Base-by-base conservation (phyloP, 805 yeast genomes). In the Monosporozyma siamensis region DNA sequence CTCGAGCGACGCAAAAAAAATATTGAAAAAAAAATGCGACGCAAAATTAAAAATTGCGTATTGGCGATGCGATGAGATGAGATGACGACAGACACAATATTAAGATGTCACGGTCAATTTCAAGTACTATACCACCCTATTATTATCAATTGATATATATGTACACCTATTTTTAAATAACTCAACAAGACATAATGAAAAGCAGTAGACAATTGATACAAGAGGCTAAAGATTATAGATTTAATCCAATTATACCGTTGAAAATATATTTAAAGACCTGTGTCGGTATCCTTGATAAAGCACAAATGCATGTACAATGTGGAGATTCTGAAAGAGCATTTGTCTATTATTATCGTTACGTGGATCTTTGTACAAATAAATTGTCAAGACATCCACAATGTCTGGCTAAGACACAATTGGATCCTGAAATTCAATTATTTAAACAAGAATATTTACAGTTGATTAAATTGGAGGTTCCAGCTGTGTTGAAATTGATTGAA, bases 181-280 rank as follows among this genome's bases (percentile, higher is more conserved):
- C n/a, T n/a, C n/a, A n/a, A n/a, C n/a, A n/a, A n/a, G n/a, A n/a
- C n/a, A n/a, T n/a, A 11, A 32, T 32, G 52, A 42, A 44, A 15
- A 43, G 42, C 15, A 44, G 37, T 31, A 18, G 40, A 21, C 55
- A 49, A 40, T 41, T 57, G 42, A 66, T 64, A 34, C 53, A 54
- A n/a, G 74, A 68, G 52, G 82, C 82, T 4, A 61, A 61, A 44
- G 64, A 67, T 44, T 80, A 78, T 55, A 74, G 68, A 43, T 82
- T 72, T 59, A 72, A 78, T 30, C 55, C 69, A 3, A 48, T 56
- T 0, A 69, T 77, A 12, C 75, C 82, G 1, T 55, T 79, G 41
- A 65, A 66, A 36, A 59, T 73, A 18, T 80, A 85, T 71, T 52
- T 80, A 24, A 70, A 79, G 43, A 71, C 80, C 39, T 59, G 65